Conservation (phyloP, 1,139 yeast species). For the Kodamaea plutei region DNA sequence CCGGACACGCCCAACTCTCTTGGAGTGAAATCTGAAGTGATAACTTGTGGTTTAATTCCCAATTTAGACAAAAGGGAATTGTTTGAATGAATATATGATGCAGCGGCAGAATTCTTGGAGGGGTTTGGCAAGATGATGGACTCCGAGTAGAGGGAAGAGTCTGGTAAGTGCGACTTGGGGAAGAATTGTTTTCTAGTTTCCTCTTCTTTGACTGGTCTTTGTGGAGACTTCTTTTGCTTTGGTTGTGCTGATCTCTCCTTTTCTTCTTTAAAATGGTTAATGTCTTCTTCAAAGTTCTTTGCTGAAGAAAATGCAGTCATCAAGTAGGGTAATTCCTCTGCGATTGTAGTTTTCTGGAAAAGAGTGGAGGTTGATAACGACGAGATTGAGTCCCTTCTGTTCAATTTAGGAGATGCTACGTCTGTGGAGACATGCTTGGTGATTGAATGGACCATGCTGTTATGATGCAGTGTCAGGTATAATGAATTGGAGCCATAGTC, state of each 20-base stretch:
- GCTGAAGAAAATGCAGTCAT: conserved; percentile 58
- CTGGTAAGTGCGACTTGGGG: conserved; percentile 29
- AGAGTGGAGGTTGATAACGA: conserved; percentile 26
- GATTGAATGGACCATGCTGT: conserved; percentile 40
- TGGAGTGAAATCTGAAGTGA: conserved; percentile 25
- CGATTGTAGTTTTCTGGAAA: conserved; percentile 43
- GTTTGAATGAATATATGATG: conserved; percentile 33
- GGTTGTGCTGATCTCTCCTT: conserved; percentile 11
- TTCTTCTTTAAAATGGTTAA: conserved; percentile 33
- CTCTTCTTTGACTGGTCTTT: conserved; percentile 3
- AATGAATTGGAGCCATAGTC: conserved; percentile 28
- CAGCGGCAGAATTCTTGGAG: conserved; percentile 21
- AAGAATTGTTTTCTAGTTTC: conserved; percentile 18
- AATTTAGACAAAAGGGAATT: conserved; percentile 35
- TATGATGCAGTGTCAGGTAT: conserved; percentile 27
- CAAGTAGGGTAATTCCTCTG: conserved; percentile 54
- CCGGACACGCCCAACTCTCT: conserved; percentile 11
- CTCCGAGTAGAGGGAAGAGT: conserved; percentile 32
- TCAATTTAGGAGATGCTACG: conserved; percentile 5
- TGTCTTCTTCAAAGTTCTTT: conserved; percentile 47
- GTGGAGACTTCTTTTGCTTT: conserved; percentile 3
- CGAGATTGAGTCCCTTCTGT: conserved; percentile 26
- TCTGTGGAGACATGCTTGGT: conserved; percentile 20
- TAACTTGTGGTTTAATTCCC: conserved; percentile 44
- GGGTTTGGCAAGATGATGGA: conserved; percentile 26